Evolutionary conservation across 2,329 filamentous ascomycete genomes (phyloP).

Genomic region (Alternaria gaisen): DNA sequence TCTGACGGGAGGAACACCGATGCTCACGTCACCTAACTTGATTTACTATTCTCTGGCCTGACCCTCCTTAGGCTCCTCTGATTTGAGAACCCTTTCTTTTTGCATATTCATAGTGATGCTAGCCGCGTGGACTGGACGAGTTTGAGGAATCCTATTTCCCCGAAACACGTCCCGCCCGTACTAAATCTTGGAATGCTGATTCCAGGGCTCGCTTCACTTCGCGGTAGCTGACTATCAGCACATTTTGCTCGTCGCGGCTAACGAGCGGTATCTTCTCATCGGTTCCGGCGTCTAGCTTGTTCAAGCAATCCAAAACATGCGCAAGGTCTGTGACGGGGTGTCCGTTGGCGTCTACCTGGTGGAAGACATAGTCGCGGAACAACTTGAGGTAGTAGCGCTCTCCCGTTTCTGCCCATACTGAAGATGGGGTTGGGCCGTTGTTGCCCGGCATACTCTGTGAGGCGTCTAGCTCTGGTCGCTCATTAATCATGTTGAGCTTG

Average conservation of each 20-base stretch:
- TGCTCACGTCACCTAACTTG: not conserved
- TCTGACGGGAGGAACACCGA: not conserved
- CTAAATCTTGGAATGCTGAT: conserved; percentile 67
- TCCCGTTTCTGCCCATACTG: conserved; percentile 87
- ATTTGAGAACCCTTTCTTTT: not conserved
- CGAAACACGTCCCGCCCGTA: conserved; percentile 43
- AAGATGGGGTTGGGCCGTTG: conserved; percentile 39
- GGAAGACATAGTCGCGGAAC: conserved; percentile 96
- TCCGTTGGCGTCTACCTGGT: conserved; percentile 87
- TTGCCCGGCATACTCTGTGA: conserved; percentile 59
- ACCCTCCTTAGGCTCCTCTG: not conserved
- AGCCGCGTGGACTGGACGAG: conserved; percentile 18
- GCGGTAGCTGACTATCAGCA: conserved; percentile 87
- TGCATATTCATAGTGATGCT: conserved; percentile 7
- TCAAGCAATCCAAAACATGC: conserved; percentile 85
- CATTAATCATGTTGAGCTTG: conserved; percentile 88
- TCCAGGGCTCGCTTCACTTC: conserved; percentile 78
- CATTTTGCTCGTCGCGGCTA: conserved; percentile 88
- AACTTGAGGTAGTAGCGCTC: conserved; percentile 93
- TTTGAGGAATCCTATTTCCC: conserved; percentile 37
- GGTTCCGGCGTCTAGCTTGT: conserved; percentile 89
- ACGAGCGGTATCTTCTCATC: conserved; percentile 87
- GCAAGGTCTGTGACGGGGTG: conserved; percentile 85
- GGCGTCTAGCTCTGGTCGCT: conserved; percentile 84
- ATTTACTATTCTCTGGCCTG: not conserved